Evolutionary conservation across 2,329 filamentous ascomycete species (phyloP).

Genomic region (Colletotrichum sp.): DNA sequence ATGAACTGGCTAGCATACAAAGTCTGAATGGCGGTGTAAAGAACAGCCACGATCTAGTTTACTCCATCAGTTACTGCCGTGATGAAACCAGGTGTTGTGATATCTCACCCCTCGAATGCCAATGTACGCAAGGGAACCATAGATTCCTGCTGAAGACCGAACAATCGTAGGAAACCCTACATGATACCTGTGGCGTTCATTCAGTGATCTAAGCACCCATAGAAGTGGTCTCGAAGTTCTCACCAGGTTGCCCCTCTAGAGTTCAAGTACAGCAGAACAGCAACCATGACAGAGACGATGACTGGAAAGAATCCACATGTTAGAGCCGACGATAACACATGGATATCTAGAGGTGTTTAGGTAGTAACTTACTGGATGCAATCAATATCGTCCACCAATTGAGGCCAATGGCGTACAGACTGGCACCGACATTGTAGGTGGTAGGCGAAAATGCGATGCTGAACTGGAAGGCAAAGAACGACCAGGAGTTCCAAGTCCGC

Average conservation of each 20-base stretch:
- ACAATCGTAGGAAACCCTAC: conserved; percentile 19
- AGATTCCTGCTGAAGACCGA: conserved; percentile 9
- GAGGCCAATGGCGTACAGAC: conserved; percentile 3
- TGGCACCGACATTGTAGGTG: conserved; percentile 1
- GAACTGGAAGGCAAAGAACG: neutral
- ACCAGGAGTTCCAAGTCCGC: neutral
- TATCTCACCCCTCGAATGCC: conserved; percentile 2
- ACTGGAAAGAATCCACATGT: neutral
- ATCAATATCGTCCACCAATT: conserved; percentile 4
- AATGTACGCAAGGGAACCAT: conserved; percentile 13
- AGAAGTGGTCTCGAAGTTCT: neutral
- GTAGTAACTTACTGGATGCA: neutral
- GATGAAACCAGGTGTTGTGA: neutral
- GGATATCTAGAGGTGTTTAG: neutral
- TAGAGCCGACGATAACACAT: neutral
- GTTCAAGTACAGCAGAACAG: neutral
- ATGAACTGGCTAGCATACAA: conserved; percentile 19
- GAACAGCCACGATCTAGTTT: conserved; percentile 7
- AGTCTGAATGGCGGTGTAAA: conserved; percentile 20
- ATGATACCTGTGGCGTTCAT: conserved; percentile 3
- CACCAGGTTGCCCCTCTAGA: neutral
- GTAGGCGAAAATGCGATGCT: neutral
- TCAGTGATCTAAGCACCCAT: neutral
- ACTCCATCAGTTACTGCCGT: neutral
- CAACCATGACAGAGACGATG: neutral